Percentiles rank a stretch among this genome's conserved stretches.
phyloP scores from a whole-genome alignment of 768 basidiomycete species.

The Panellus pusillus region DNA sequence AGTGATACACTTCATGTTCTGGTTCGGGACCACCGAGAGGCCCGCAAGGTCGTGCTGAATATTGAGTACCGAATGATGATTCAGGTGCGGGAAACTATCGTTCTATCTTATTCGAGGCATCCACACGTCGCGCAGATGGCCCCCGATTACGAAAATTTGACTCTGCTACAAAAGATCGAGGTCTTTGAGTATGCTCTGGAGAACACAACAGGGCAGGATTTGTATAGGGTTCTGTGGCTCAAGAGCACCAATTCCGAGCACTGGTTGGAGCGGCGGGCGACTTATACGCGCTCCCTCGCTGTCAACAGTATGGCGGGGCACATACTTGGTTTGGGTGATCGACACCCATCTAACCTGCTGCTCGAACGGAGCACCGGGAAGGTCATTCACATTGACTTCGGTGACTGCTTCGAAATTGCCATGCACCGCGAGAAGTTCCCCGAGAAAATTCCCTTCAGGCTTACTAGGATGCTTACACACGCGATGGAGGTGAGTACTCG shows the following conservation, averaged over 20 bases:
- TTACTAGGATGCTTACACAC: conserved; percentile 97
- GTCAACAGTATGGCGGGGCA: conserved; percentile 99
- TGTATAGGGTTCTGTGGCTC: conserved; percentile 96
- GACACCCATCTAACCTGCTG: conserved; percentile 94
- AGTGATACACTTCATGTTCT: conserved; percentile 95
- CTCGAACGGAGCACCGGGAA: conserved; percentile 90
- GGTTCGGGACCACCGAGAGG: conserved; percentile 94
- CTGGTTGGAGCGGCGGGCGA: conserved; percentile 95
- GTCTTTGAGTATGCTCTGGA: conserved; percentile 99
- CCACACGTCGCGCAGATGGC: conserved; percentile 74
- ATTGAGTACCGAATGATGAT: conserved; percentile 99
- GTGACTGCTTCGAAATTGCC: conserved; percentile 97
- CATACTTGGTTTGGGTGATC: conserved; percentile 95
- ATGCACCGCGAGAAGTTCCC: conserved; percentile 99
- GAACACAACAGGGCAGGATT: conserved; percentile 97
- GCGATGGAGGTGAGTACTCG: conserved; percentile 84
- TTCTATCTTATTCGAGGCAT: background rate
- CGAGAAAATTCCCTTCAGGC: conserved; percentile 96
- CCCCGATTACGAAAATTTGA: conserved; percentile 94
- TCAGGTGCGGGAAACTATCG: conserved; percentile 54
- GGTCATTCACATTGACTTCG: conserved; percentile 96
- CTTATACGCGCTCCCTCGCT: conserved; percentile 92
- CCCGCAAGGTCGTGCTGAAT: conserved; percentile 93
- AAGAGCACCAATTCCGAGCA: conserved; percentile 95
- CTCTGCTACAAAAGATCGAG: conserved; percentile 95